Conservation (phyloP, 345 rosid genomes). For the Nephelium lappaceum region DNA sequence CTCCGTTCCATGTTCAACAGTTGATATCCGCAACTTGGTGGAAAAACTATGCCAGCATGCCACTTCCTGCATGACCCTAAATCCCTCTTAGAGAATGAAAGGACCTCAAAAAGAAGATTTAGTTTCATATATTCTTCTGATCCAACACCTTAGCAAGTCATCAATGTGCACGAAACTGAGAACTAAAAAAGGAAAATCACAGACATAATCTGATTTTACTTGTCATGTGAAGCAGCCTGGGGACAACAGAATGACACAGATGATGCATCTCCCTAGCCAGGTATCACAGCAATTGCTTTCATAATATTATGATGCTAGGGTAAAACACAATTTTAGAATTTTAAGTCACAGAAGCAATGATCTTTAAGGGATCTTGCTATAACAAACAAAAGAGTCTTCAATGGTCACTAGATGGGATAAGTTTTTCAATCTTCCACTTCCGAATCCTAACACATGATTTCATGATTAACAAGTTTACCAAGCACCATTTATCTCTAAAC, state of each 20-base stretch:
- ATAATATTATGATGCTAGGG: neutral
- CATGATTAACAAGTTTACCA: neutral
- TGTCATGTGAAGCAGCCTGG: neutral
- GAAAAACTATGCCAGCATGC: conserved; percentile 26
- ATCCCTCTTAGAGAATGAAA: conserved; percentile 32
- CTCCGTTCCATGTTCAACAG: conserved; percentile 37
- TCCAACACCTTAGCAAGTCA: neutral
- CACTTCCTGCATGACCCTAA: conserved; percentile 61
- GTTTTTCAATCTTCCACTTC: neutral
- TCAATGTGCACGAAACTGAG: neutral
- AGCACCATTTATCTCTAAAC: neutral
- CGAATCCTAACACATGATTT: neutral
- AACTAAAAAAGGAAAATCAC: neutral
- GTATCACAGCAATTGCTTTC: neutral
- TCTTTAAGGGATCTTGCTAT: neutral
- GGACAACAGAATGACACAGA: neutral
- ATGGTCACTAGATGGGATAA: too few relatives aligned
- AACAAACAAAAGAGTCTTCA: neutral
- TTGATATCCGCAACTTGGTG: conserved; percentile 29
- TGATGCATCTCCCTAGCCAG: neutral
- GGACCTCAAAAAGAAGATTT: conserved; percentile 5
- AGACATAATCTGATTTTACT: neutral
- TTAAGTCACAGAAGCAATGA: neutral
- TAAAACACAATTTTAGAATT: neutral
- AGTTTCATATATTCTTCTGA: conserved; percentile 7